phyloP scores from a whole-genome alignment of 1,284 basidiomycete species.

The Austroboletus novae-zelandiae region DNA sequence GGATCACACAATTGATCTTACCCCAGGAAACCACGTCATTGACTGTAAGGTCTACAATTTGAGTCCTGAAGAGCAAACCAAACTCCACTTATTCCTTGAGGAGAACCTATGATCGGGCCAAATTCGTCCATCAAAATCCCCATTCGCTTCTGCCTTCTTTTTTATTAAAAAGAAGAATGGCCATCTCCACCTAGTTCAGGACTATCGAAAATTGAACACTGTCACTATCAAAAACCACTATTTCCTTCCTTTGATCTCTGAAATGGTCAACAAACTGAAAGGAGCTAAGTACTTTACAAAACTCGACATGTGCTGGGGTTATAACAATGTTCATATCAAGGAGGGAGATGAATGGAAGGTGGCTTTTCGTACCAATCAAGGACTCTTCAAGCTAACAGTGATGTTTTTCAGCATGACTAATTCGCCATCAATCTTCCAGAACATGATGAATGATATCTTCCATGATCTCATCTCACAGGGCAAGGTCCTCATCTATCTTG shows the following conservation, averaged over 20 bases:
- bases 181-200: neutral
- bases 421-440: too few relatives aligned
- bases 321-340: neutral
- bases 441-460: too few relatives aligned
- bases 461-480: too few relatives aligned
- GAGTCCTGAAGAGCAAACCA: neutral
- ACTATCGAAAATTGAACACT: too few relatives aligned
- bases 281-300: too few relatives aligned
- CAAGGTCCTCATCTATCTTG: neutral
- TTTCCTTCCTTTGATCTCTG: too few relatives aligned
- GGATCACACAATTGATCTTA: conserved; percentile 6
- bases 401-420: conserved; percentile 27
- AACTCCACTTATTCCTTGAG: too few relatives aligned
- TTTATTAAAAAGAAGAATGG: neutral
- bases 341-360: too few relatives aligned
- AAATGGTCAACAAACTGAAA: neutral
- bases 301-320: neutral
- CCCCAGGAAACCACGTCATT: conserved; percentile 1
- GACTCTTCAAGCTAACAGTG: conserved; percentile 30
- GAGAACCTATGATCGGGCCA: neutral
- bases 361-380: too few relatives aligned
- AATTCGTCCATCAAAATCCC: neutral
- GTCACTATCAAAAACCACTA: too few relatives aligned
- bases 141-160: neutral
- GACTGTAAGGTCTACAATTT: conserved; percentile 6